These are phyloP conservation scores for Zalaria sp. DNA, from an alignment of 2,329 filamentous ascomycete genomes.

Conservation along the genomic window DNA sequence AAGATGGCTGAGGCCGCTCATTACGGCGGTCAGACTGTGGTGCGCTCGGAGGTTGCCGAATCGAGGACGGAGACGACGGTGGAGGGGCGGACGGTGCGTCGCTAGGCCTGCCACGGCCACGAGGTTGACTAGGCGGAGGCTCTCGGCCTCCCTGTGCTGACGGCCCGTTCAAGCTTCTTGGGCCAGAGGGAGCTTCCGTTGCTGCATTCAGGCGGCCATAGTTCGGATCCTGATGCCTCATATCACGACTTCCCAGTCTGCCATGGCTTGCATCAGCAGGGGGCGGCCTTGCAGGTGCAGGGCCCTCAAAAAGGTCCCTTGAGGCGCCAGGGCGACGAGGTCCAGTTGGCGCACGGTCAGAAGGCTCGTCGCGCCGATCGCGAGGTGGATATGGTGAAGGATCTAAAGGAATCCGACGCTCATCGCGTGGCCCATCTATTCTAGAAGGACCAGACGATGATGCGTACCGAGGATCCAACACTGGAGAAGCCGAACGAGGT, in stretches of 20 bases:
- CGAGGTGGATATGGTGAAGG: conserved; percentile 6
- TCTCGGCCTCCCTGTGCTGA: conserved; percentile 24
- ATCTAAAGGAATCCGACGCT: conserved; percentile 14
- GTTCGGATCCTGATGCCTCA: conserved; percentile 27
- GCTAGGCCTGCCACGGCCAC: conserved; percentile 2
- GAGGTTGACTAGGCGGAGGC: conserved; percentile 19
- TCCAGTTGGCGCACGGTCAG: conserved; percentile 35
- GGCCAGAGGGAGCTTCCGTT: conserved; percentile 41
- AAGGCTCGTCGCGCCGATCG: conserved; percentile 21
- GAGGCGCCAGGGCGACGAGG: conserved; percentile 31
- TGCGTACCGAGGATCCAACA: conserved; percentile 11
- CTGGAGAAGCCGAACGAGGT: not conserved
- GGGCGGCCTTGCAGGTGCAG: conserved; percentile 16
- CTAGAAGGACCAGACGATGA: conserved; percentile 9
- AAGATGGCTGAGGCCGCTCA: conserved; percentile 6
- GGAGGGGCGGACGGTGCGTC: conserved; percentile 8
- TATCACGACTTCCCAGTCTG: conserved; percentile 27
- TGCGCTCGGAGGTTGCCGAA: conserved; percentile 6
- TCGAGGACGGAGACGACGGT: conserved; percentile 11
- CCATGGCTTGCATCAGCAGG: conserved; percentile 30
- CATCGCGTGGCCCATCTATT: conserved; percentile 20
- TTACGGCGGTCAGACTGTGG: conserved; percentile 9
- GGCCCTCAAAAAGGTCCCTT: conserved; percentile 25
- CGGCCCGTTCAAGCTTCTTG: conserved; percentile 29
- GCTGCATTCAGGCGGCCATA: conserved; percentile 35